Evolutionary conservation across 2,329 filamentous ascomycete genomes (phyloP).

Genomic region (Penicillium sp.): DNA sequence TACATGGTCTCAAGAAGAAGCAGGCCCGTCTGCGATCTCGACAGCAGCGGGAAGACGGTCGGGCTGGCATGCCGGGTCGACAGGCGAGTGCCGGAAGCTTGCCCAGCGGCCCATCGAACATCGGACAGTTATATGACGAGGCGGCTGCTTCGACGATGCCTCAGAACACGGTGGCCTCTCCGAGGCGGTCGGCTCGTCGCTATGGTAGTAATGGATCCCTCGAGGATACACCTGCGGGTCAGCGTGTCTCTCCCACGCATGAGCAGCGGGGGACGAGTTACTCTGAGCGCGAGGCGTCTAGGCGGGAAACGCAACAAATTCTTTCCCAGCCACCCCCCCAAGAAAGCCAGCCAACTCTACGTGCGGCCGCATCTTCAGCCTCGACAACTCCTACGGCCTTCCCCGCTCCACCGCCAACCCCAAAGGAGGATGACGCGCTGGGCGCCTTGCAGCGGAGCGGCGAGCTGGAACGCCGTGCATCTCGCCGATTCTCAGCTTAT

Average conservation of each 20-base stretch:
- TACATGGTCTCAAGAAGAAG: conserved; percentile 95
- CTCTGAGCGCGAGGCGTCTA: conserved; percentile 45
- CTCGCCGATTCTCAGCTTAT: conserved; percentile 90
- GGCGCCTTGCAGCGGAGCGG: conserved; percentile 89
- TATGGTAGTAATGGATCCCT: conserved; percentile 46
- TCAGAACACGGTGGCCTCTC: conserved; percentile 25
- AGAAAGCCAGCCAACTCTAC: conserved; percentile 55
- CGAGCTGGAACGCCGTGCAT: conserved; percentile 88
- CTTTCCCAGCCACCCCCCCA: conserved; percentile 63
- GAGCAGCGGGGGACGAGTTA: conserved; percentile 38
- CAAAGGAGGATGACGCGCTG: conserved; percentile 85
- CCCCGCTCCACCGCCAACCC: conserved; percentile 72
- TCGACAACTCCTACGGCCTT: conserved; percentile 32
- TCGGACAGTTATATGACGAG: conserved; percentile 52
- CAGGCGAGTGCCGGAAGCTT: conserved; percentile 54
- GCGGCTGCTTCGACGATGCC: conserved; percentile 32
- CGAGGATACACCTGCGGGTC: conserved; percentile 37
- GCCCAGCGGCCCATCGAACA: conserved; percentile 47
- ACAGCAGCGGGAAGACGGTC: conserved; percentile 55
- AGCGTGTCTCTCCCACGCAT: conserved; percentile 36
- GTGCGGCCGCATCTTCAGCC: conserved; percentile 28
- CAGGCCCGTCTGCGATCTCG: conserved; percentile 79
- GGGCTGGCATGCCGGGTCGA: conserved; percentile 38
- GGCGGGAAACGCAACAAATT: conserved; percentile 44
- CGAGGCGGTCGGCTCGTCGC: conserved; percentile 41